phyloP scores from a whole-genome alignment of 2,329 filamentous ascomycete species.

The Exophiala sp. region DNA sequence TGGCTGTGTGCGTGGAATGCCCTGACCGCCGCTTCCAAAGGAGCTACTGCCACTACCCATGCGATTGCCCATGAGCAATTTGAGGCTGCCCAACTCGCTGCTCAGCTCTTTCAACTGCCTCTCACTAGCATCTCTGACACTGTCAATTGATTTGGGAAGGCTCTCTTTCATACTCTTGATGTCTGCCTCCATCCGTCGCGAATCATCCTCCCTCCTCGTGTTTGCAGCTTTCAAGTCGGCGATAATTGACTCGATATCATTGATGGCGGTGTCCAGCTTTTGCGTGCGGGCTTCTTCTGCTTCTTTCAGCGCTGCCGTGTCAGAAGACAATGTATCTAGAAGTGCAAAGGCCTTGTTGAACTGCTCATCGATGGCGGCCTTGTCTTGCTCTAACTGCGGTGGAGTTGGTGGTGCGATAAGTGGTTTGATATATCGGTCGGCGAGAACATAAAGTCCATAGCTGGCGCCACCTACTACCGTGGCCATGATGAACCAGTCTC shows the following conservation, averaged over 20 bases:
- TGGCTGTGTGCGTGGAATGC: slow-evolving; percentile 32
- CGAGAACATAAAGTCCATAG: slow-evolving; percentile 83
- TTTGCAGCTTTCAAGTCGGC: slow-evolving; percentile 76
- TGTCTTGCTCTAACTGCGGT: slow-evolving; percentile 90
- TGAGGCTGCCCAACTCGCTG: slow-evolving; percentile 84
- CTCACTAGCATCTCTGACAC: slow-evolving; percentile 81
- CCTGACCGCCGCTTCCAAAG: slow-evolving; percentile 29
- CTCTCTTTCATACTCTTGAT: slow-evolving; percentile 76
- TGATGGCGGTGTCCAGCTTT: slow-evolving; percentile 73
- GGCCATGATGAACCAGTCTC: slow-evolving; percentile 99
- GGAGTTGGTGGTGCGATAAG: slow-evolving; percentile 90
- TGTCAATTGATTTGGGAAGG: slow-evolving; percentile 83
- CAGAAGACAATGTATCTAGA: slow-evolving; percentile 85
- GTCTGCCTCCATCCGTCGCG: slow-evolving; percentile 80
- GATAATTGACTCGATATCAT: slow-evolving; percentile 81
- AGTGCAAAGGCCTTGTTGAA: slow-evolving; percentile 90
- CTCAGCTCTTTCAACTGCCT: slow-evolving; percentile 78
- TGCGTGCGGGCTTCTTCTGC: slow-evolving; percentile 82
- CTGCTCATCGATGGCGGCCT: slow-evolving; percentile 84
- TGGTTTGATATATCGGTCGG: slow-evolving; percentile 89
- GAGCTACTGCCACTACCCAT: slow-evolving; percentile 39
- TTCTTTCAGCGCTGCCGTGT: slow-evolving; percentile 82
- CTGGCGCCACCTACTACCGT: slow-evolving; percentile 86
- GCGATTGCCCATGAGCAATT: slow-evolving; percentile 72
- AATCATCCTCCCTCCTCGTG: slow-evolving; percentile 80